These are phyloP conservation scores for Fraxinus floribunda DNA, from an alignment of 305 asterid species.

Conservation along the genomic window DNA sequence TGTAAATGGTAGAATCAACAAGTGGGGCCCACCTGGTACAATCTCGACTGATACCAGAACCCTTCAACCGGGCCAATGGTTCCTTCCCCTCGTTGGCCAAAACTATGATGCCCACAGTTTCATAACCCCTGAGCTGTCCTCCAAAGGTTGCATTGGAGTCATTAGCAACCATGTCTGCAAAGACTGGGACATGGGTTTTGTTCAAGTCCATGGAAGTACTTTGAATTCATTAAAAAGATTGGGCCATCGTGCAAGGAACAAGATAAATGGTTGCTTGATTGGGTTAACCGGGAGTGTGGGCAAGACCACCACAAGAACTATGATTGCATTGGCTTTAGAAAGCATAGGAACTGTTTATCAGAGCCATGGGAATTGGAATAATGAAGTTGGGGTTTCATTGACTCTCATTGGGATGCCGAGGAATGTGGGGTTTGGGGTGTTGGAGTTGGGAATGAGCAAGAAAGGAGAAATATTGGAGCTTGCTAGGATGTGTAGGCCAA, in stretches of 20 bases:
- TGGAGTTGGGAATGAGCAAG: conserved; percentile 39
- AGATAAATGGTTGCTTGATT: conserved; percentile 28
- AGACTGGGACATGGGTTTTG: conserved; percentile 30
- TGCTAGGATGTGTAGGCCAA: conserved; percentile 31
- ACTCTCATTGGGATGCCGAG: conserved; percentile 34
- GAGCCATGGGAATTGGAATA: conserved; percentile 37
- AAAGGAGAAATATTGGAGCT: conserved; percentile 38
- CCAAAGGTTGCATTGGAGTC: conserved; percentile 27
- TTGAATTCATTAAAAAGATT: conserved; percentile 16
- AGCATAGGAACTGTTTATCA: conserved; percentile 23
- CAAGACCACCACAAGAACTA: conserved; percentile 32
- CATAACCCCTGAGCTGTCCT: conserved; percentile 28
- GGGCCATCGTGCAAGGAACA: conserved; percentile 24
- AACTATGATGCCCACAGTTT: conserved; percentile 36
- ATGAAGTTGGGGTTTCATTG: conserved; percentile 31
- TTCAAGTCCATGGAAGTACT: conserved; percentile 22
- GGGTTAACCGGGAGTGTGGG: conserved; percentile 41
- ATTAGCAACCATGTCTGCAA: conserved; percentile 27
- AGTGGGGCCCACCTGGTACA: conserved; percentile 32
- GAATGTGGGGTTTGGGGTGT: conserved; percentile 31
- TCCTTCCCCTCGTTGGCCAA: conserved; percentile 33
- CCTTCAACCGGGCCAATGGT: conserved; percentile 39
- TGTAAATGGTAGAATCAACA: conserved; percentile 24
- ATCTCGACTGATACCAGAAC: conserved; percentile 38
- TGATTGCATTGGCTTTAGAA: conserved; percentile 29